phyloP scores from a whole-genome alignment of 345 rosid genomes.

The Carallia brachiata region DNA sequence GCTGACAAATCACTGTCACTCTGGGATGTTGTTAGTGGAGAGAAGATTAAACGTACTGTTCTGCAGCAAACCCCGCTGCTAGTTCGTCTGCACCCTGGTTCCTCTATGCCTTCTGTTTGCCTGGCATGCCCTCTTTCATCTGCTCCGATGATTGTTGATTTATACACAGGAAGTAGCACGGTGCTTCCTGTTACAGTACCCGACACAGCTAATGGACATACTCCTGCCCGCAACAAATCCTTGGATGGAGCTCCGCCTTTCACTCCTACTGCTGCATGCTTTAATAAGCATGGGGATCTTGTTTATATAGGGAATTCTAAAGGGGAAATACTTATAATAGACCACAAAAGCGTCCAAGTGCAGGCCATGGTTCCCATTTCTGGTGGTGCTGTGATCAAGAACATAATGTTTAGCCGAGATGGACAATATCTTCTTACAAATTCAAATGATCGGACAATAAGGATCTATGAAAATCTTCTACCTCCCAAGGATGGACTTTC shows the following conservation, averaged over 20 bases:
- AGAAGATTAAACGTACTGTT: constrained; percentile 55
- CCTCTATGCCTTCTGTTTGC: constrained; percentile 74
- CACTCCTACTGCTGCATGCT: constrained; percentile 92
- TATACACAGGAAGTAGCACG: constrained; percentile 58
- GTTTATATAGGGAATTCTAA: constrained; percentile 91
- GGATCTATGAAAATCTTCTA: constrained; percentile 90
- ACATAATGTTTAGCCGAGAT: constrained; percentile 81
- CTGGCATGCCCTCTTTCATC: constrained; percentile 91
- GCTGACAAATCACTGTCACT: constrained; percentile 91
- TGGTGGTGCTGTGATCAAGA: constrained; percentile 75
- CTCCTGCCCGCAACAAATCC: constrained; percentile 66
- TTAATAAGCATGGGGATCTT: constrained; percentile 89
- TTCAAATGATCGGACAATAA: constrained; percentile 85
- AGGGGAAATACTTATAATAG: constrained; percentile 90
- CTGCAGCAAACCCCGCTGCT: constrained; percentile 80
- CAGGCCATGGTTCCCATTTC: constrained; percentile 67
- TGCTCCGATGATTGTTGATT: constrained; percentile 88
- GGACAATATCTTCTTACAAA: constrained; percentile 94
- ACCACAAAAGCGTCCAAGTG: constrained; percentile 57
- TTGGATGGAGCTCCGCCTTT: constrained; percentile 61
- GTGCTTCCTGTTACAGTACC: constrained; percentile 64
- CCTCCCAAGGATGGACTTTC: constrained; percentile 62
- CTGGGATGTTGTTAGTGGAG: constrained; percentile 82
- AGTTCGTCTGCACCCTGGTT: constrained; percentile 86
- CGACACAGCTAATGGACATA: constrained; percentile 53